A percentile compares a stretch with the other conserved stretches of the same genome.
Conservation (phyloP, 2,329 filamentous ascomycete genomes). For the Cephalotrichum gorgonifer region DNA sequence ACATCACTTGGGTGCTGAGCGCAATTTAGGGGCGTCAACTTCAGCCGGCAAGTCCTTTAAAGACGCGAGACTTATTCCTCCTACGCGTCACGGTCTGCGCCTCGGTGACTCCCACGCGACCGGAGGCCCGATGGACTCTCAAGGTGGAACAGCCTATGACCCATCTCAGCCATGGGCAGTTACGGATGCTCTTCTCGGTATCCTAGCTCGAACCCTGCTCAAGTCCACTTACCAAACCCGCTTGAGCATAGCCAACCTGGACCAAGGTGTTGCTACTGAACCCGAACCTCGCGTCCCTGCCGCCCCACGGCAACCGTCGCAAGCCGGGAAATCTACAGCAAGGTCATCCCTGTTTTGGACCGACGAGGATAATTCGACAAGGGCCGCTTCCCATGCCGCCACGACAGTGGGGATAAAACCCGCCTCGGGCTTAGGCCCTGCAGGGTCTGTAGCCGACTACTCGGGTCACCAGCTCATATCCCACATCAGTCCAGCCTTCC, state of each 20-base stretch:
- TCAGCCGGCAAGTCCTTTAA: background rate
- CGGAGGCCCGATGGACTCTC: constrained; percentile 1
- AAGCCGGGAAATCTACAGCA: background rate
- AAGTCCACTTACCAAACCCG: background rate
- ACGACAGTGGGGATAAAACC: background rate
- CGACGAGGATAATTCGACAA: background rate
- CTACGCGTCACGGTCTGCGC: background rate
- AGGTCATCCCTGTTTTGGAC: constrained; percentile 1
- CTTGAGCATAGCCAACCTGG: background rate
- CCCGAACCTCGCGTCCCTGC: background rate
- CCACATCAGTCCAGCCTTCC: background rate
- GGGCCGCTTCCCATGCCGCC: background rate
- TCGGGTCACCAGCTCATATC: background rate
- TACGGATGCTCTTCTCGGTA: constrained; percentile 5
- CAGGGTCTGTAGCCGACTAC: background rate
- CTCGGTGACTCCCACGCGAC: background rate
- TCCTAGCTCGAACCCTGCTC: constrained; percentile 2
- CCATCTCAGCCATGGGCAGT: constrained; percentile 4
- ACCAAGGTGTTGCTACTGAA: background rate
- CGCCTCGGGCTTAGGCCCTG: background rate
- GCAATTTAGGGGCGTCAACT: background rate
- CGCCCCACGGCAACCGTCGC: background rate
- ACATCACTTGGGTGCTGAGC: too few species aligned
- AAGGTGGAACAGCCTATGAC: constrained; percentile 1
- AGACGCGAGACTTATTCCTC: background rate